Evolutionary conservation across 2,329 filamentous ascomycete genomes (phyloP).

Genomic region (Pseudogymnoascus sp.): DNA sequence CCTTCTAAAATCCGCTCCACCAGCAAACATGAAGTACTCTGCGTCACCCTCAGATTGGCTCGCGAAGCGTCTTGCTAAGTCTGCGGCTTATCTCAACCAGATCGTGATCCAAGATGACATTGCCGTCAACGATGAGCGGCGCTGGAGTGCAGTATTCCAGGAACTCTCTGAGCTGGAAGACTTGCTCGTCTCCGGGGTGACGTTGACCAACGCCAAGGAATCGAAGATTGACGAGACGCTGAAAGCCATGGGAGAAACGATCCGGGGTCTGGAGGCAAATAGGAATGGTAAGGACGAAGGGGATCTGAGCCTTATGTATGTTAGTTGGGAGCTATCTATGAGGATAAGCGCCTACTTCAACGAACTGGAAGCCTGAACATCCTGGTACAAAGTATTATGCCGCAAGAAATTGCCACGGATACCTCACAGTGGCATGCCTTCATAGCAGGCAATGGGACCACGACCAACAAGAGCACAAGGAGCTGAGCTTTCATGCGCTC

Average conservation of each 20-base stretch:
- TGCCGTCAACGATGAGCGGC: constrained; percentile 1
- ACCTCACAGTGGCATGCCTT: background rate
- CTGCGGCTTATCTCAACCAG: background rate
- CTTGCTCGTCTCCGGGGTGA: constrained; percentile 5
- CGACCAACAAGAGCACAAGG: background rate
- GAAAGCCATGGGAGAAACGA: background rate
- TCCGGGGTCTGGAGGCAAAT: background rate
- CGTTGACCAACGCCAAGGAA: background rate
- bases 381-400: background rate
- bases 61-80: background rate
- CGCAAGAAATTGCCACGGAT: background rate
- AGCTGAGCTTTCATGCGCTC: background rate
- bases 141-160: constrained; percentile 5
- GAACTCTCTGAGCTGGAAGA: constrained; percentile 8
- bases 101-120: background rate
- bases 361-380: background rate
- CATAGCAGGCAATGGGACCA: too few relatives aligned
- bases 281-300: constrained; percentile 5
- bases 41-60: constrained; percentile 7
- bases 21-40: constrained; percentile 2
- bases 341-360: constrained; percentile 8
- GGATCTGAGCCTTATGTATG: constrained; percentile 10
- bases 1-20: constrained; percentile 10
- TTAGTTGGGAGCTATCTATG: constrained; percentile 9
- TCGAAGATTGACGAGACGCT: constrained; percentile 1